These are phyloP conservation scores for Alternaria sp. DNA, from an alignment of 2,329 filamentous ascomycete species.

Conservation along the genomic window DNA sequence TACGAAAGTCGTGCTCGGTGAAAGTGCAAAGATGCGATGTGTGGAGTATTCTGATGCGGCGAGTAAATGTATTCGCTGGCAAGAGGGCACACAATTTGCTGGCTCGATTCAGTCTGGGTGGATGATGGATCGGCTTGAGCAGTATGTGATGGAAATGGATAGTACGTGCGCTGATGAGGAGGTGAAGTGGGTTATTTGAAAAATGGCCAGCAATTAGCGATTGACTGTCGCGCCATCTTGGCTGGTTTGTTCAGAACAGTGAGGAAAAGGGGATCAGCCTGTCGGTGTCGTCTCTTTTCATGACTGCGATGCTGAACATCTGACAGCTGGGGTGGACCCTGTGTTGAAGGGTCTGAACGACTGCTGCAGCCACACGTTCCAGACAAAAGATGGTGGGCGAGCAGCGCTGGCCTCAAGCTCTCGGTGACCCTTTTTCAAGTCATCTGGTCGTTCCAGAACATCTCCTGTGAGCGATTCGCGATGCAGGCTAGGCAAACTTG, in stretches of 20 bases:
- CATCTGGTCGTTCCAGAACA: not conserved
- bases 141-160: constrained; percentile 1
- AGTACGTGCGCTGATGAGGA: not conserved
- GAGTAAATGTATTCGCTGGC: constrained; percentile 8
- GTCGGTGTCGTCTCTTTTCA: not conserved
- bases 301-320: not conserved
- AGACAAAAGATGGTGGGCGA: not conserved
- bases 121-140: constrained; percentile 6
- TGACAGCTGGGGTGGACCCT: not conserved
- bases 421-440: not conserved
- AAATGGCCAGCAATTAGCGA: not conserved
- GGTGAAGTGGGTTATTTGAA: constrained; percentile 4
- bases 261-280: not conserved
- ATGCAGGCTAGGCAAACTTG: not conserved
- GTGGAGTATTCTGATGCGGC: constrained; percentile 7
- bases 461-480: not conserved
- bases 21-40: constrained; percentile 5
- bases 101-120: constrained; percentile 12
- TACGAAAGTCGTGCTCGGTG: not conserved
- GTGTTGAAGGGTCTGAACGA: not conserved
- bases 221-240: not conserved
- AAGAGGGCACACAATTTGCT: not conserved
- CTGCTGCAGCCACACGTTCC: not conserved
- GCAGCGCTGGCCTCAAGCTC: not conserved
- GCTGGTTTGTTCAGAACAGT: not conserved